Conservation (phyloP, 2,329 filamentous ascomycete genomes). For the Beauveria varroae region DNA sequence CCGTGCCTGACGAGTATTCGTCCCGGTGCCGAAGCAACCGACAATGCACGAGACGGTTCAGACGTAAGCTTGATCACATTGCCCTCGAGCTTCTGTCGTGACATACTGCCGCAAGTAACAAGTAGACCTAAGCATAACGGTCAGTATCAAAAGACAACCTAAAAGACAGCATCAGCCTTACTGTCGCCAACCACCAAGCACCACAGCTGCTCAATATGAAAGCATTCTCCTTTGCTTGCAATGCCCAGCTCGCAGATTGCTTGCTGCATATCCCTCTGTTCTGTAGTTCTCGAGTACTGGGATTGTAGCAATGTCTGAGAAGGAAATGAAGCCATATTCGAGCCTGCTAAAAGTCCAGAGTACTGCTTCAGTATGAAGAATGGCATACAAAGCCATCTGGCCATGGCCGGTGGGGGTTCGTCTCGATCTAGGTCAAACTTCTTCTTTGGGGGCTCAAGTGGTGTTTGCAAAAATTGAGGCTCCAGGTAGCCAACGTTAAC, state of each 20-base stretch:
- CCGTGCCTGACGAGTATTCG: conserved; percentile 29
- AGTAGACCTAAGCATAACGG: conserved; percentile 23
- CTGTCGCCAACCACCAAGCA: conserved; percentile 37
- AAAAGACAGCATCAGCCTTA: conserved; percentile 17
- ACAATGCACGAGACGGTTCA: conserved; percentile 20
- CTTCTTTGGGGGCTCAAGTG: conserved; percentile 22
- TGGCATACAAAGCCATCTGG: conserved; percentile 38
- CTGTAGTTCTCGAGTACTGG: conserved; percentile 31
- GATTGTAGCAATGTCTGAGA: conserved; percentile 36
- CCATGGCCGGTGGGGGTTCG: conserved; percentile 11
- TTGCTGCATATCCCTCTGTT: conserved; percentile 38
- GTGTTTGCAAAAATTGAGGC: conserved; percentile 30
- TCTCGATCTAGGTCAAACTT: conserved; percentile 11
- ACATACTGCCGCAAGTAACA: conserved; percentile 34
- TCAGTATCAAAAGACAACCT: background rate
- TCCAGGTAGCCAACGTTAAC: conserved; percentile 34
- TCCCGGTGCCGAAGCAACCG: conserved; percentile 12
- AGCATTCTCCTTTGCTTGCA: conserved; percentile 30
- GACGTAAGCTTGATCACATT: conserved; percentile 24
- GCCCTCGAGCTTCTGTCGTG: conserved; percentile 25
- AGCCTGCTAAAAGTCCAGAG: conserved; percentile 27
- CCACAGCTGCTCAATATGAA: conserved; percentile 43
- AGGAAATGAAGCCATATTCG: conserved; percentile 29
- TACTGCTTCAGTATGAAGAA: conserved; percentile 40
- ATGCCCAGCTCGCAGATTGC: conserved; percentile 33